phyloP scores from a whole-genome alignment of 1,284 basidiomycete genomes.

The Malassezia equina region DNA sequence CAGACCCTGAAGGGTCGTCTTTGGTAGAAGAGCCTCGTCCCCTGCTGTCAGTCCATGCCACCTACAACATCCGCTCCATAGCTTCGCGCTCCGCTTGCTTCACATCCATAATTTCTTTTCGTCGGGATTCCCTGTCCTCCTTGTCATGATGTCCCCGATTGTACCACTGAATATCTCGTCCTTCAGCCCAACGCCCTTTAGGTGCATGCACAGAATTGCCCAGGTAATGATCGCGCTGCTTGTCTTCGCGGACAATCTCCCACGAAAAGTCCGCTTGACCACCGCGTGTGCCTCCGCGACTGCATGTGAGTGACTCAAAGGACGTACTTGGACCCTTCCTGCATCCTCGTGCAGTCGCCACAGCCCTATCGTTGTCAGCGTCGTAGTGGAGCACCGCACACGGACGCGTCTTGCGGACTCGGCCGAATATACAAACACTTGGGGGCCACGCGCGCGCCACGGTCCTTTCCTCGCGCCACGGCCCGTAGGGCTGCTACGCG shows the following conservation, averaged over 20 bases:
- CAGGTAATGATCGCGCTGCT: constrained; percentile 45
- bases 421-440: background rate
- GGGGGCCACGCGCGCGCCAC: background rate
- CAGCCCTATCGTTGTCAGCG: background rate
- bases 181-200: constrained; percentile 43
- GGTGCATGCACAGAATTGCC: constrained; percentile 44
- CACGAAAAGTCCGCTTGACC: constrained; percentile 43
- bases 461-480: background rate
- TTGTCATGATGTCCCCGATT: constrained; percentile 27
- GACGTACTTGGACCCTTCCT: background rate
- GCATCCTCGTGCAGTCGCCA: background rate
- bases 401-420: background rate
- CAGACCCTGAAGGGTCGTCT: background rate
- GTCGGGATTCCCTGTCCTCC: constrained; percentile 7
- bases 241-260: constrained; percentile 38
- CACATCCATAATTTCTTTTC: constrained; percentile 31
- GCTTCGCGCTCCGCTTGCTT: constrained; percentile 40
- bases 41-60: constrained; percentile 1
- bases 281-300: constrained; percentile 34
- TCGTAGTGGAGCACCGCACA: background rate
- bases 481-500: background rate
- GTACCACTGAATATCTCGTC: constrained; percentile 46
- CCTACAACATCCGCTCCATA: constrained; percentile 28
- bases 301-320: background rate
- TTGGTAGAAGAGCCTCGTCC: background rate